These are phyloP conservation scores for Diplosphaera chodatii DNA, from an alignment of 139 green algal genomes.

Conservation along the genomic window DNA sequence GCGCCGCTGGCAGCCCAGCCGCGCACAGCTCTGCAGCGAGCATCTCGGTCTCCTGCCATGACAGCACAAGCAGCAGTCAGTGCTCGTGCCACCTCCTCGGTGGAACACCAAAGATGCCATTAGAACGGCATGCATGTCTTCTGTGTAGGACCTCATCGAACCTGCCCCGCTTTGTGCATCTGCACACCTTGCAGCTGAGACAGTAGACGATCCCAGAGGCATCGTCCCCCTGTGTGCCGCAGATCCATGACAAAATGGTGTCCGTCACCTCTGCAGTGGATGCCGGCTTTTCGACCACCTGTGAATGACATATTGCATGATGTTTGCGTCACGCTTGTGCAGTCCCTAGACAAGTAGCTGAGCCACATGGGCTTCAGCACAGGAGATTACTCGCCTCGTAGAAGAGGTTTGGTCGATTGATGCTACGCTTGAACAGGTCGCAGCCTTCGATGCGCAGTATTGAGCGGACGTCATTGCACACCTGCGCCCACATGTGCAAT, in stretches of 20 bases:
- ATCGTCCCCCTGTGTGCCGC: slow-evolving; percentile 23
- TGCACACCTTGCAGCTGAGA: slow-evolving; percentile 62
- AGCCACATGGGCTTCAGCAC: too few relatives aligned
- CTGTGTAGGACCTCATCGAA: too few relatives aligned
- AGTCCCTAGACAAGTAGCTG: too few relatives aligned
- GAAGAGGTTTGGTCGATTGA: slow-evolving; percentile 70
- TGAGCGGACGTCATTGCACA: slow-evolving; percentile 28
- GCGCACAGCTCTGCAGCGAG: slow-evolving; percentile 35
- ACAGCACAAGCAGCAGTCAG: too few relatives aligned
- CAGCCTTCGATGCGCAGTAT: slow-evolving; percentile 43
- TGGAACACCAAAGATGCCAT: too few relatives aligned
- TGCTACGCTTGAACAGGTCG: slow-evolving; percentile 51
- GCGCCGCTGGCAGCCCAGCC: slow-evolving; percentile 36
- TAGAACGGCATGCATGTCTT: too few relatives aligned
- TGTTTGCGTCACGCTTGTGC: too few relatives aligned
- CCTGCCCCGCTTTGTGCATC: too few relatives aligned
- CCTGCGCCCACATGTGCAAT: too few relatives aligned
- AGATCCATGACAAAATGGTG: slow-evolving; percentile 47
- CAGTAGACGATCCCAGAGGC: slow-evolving; percentile 85
- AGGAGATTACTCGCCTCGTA: slow-evolving; percentile 65
- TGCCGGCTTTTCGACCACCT: slow-evolving; percentile 38
- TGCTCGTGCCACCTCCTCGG: too few relatives aligned
- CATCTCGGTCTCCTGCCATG: slow-evolving; percentile 12
- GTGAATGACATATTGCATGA: too few relatives aligned
- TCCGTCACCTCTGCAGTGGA: slow-evolving; percentile 8